These are phyloP conservation scores for Zoysia matrella DNA, from an alignment of 202 grass and related monocot species.

Conservation along the genomic window DNA sequence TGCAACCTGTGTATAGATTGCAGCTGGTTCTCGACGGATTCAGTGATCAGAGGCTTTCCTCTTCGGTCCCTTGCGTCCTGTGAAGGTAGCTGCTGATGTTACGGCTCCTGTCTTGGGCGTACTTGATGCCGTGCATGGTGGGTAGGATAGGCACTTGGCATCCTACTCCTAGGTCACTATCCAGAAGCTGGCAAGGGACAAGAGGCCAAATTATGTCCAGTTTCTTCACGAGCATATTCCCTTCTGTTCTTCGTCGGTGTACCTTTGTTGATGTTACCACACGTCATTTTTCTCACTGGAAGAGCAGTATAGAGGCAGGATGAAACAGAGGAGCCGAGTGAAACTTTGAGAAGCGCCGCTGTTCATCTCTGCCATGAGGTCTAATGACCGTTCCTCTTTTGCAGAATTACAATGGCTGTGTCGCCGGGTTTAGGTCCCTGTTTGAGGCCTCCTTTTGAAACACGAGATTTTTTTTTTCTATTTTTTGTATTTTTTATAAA, in stretches of 20 bases:
- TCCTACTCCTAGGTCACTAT: neutral
- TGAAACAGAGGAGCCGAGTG: neutral
- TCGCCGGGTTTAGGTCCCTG: neutral
- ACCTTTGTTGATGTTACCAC: neutral
- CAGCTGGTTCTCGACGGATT: neutral
- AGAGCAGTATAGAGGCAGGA: neutral
- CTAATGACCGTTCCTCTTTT: neutral
- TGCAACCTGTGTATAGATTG: neutral
- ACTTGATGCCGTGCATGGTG: neutral
- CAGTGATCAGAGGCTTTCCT: neutral
- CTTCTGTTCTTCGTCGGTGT: too few species aligned
- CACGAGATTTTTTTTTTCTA: too few species aligned
- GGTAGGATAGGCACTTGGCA: neutral
- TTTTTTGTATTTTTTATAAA: too few species aligned
- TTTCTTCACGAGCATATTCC: neutral
- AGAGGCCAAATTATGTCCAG: slow-evolving; percentile 3
- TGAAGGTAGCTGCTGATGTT: neutral
- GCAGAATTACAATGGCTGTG: neutral
- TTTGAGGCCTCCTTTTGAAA: neutral
- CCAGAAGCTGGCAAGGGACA: neutral
- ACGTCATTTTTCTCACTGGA: neutral
- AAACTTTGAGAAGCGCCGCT: neutral
- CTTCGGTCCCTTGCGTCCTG: slow-evolving; percentile 1
- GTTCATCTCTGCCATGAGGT: neutral
- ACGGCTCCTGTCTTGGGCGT: neutral